Evolutionary conservation across 805 yeast species (phyloP), one percentile per base, ranked within the genome.

Genomic region (Ogataea trehaloabstinens): DNA sequence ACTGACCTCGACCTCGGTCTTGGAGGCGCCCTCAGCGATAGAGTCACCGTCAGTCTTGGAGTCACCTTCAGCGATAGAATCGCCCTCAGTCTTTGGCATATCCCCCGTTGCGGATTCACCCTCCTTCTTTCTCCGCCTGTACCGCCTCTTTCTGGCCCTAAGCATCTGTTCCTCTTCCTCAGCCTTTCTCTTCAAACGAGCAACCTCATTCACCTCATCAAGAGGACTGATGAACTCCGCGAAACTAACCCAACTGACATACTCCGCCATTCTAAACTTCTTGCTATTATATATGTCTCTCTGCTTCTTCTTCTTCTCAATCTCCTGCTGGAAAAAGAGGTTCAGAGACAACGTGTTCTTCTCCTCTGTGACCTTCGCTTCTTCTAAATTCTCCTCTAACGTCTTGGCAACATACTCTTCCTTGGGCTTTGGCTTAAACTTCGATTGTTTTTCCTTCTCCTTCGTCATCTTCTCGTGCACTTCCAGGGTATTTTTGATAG

Each of bases 311-410:
- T 87, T 88, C 52, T 87, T 82, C 33, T 78, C 81, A 29, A 83
- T 67, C 58, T 93, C 99, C 55, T 86, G 91, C 52, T 90, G 95
- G 51, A 82, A 78, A 56, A 85, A 93, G 52, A 75, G 70, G 45
- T 84, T 79, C 48, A 93, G 67, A 3, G 96, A 84, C 19, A 77
- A 67, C 2, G 79, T 66, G 59, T 93, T 93, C 31, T 75, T 73
- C 55, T 74, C 72, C 61, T 93, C 99, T 0, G 97, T 93, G 50
- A 82, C 84, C 32, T 80, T 67, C 1, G 99, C 98, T 58, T 88
- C 93, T n/a, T 74, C 82, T 31, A 85, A 61, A 28, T 82, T 67
- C 54, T 85, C 87, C 42, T 78, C 88, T 50, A 84, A 84, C 0
- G 93, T 83, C 53, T 79, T 64, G 40, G 69, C 67, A 13, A 68